Evolutionary conservation across 441 rosid species (phyloP), one percentile per base, ranked within the genome.

Genomic region (Caryocar brasiliense): DNA sequence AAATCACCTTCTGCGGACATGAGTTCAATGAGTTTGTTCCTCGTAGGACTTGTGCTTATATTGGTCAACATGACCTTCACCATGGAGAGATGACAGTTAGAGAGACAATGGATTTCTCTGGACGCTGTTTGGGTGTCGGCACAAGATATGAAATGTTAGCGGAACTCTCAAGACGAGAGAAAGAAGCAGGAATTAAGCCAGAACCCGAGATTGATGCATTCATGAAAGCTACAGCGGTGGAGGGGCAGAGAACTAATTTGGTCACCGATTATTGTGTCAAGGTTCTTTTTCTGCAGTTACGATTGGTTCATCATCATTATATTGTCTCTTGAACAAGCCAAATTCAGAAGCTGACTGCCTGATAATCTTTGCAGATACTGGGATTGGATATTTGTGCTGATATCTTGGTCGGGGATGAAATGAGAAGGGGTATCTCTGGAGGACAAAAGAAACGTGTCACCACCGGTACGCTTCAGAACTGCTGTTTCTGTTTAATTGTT

Each of bases 371-470:
- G 58, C 69, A 90, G 98, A 68, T 90, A 46, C 95, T 91, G 24
- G 95, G 96, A 33, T 54, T 91, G 58, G 98, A 86, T 59, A 78
- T 82, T 2, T 91, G 98, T 30, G 86, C 83, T 15, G 95, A 91
- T 61, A 69, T 54, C 41, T 49, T 82, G 65, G 93, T 85, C 10
- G 98, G 98, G 9, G 79, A 90, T 56, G 76, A 50, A n/a, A 81
- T 90, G 95, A 71, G 83, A 56, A 68, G 98, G 56, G 98, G 98
- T 37, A 76, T 90, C 35, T 90, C 98, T 39, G 98, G 95, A 32
- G 97, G 97, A 26, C 86, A 90, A 38, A 70, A 73, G 72, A 90
- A 90, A 74, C 98, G 98, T 56, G 65, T 86, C 9, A 90, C 98
- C 12, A 84, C 88, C 23, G 96, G 96, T 82, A 58, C 42, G 51